Evolutionary conservation across 495 filamentous ascomycete species (phyloP).

Genomic region (Annulohypoxylon moriforme): DNA sequence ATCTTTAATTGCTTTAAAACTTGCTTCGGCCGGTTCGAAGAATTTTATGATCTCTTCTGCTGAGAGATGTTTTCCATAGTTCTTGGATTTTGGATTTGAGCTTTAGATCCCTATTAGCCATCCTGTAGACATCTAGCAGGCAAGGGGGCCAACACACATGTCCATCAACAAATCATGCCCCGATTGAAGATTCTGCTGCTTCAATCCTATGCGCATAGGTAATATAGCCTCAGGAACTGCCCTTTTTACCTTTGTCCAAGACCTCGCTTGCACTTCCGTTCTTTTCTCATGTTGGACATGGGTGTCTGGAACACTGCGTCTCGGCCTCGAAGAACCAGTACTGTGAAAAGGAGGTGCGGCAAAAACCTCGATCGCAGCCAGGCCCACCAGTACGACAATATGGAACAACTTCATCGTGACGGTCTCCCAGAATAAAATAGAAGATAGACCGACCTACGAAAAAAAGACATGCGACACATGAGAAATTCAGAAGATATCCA

Average conservation of each 20-base stretch:
- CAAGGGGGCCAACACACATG: slow-evolving; percentile 38
- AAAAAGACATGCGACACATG: background rate
- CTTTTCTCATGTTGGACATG: slow-evolving; percentile 51
- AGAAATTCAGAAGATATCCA: slow-evolving; percentile 9
- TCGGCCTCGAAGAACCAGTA: slow-evolving; percentile 3
- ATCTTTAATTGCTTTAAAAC: slow-evolving; percentile 57
- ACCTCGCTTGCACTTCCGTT: slow-evolving; percentile 60
- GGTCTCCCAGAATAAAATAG: background rate
- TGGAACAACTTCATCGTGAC: slow-evolving; percentile 39
- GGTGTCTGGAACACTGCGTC: slow-evolving; percentile 39
- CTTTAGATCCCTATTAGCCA: slow-evolving; percentile 88
- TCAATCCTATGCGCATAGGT: slow-evolving; percentile 45
- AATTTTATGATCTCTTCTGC: slow-evolving; percentile 61
- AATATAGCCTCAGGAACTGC: slow-evolving; percentile 43
- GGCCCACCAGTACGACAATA: slow-evolving; percentile 26
- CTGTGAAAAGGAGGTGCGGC: slow-evolving; percentile 35
- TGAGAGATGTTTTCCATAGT: slow-evolving; percentile 65
- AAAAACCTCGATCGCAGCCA: slow-evolving; percentile 22
- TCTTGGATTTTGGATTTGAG: slow-evolving; percentile 73
- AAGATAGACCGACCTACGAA: no score
- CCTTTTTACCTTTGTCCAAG: slow-evolving; percentile 48
- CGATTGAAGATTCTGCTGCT: slow-evolving; percentile 43
- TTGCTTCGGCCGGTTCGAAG: slow-evolving; percentile 58
- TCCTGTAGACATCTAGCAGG: slow-evolving; percentile 57
- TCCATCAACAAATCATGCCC: slow-evolving; percentile 50